Base-by-base conservation (phyloP, 768 basidiomycete genomes). In the Boletus edulis region DNA sequence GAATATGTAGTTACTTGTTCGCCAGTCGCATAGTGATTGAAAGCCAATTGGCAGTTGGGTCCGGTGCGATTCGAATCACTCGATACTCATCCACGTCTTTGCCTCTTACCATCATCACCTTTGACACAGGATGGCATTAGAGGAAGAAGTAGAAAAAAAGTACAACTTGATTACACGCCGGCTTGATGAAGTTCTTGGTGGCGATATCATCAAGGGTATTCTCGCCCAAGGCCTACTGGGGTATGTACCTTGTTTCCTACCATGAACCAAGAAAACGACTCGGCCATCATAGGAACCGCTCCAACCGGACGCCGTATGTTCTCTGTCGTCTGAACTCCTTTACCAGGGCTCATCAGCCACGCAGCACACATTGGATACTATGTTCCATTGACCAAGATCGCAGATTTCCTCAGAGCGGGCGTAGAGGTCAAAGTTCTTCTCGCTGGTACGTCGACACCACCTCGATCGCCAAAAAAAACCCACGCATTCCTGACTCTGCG, bases 341-440 rank as follows among this genome's bases (percentile, higher is more conserved):
- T 27, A 13, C 12, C 37, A 44, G 15, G 7, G 51, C 46, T 52
- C 53, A 46, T 48, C 54, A 50, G n/a, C 27, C 32, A 15, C 54
- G 41, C 64, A 98, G 96, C 96, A 8, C 97, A 98, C 65, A 89
- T 98, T 54, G 97, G 92, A 7, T 99, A 99, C 79, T 96, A 97
- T 69, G 96, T 96, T 0, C 85, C 97, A 3, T 75, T 98, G 57
- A 86, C 84, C 22, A 99, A 99, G 78, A 91, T 99, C 54, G 93
- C 94, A 10, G 96, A 98, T 75, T 98, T 99, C 72, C 74, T 98
- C 42, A 81, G 84, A 40, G 96, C 95, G 1, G 95, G 86, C 18
- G 94, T 94, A 4, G 87, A 92, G 71, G 87, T 94, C 61, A 92
- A 83, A 59, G 78, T 94, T 55, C 76, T 94, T 11, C 79, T 94